Conservation (phyloP, 495 filamentous ascomycete genomes). For the Cenococcum geophilum region DNA sequence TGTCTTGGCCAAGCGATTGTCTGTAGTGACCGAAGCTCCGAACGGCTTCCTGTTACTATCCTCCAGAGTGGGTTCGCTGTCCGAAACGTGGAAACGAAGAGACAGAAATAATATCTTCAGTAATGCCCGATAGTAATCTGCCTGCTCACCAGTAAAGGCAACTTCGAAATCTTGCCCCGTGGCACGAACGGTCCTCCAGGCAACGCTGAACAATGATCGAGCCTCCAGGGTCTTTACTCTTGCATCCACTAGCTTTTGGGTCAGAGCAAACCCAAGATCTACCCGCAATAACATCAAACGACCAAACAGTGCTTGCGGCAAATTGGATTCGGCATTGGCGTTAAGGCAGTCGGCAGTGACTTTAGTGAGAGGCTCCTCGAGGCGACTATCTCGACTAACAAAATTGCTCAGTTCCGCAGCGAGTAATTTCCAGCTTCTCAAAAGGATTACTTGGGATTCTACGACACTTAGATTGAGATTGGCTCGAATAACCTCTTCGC, state of each 20-base stretch:
- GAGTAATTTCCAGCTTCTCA: conserved; percentile 84
- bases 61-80: conserved; percentile 7
- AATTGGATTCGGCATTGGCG: conserved; percentile 58
- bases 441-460: conserved; percentile 82
- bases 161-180: conserved; percentile 60
- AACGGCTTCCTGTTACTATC: conserved; percentile 14
- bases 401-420: conserved; percentile 74
- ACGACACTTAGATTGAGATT: conserved; percentile 88
- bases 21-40: conserved; percentile 7
- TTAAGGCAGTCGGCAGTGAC: conserved; percentile 68
- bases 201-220: conserved; percentile 53
- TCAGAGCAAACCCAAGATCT: conserved; percentile 67
- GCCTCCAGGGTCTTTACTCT: conserved; percentile 56
- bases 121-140: conserved; percentile 71
- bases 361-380: conserved; percentile 60
- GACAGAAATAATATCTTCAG: conserved; percentile 80
- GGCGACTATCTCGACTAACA: conserved; percentile 51
- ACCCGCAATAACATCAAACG: conserved; percentile 63
- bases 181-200: conserved; percentile 61
- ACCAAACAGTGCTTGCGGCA: conserved; percentile 67
- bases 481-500: conserved; percentile 70
- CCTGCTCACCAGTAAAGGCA: conserved; percentile 53
- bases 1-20: conserved; percentile 27
- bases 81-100: conserved; percentile 55
- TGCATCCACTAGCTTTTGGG: conserved; percentile 65